phyloP scores from a whole-genome alignment of 202 grass and related monocot genomes.

The Cymbopogon flexuosus region DNA sequence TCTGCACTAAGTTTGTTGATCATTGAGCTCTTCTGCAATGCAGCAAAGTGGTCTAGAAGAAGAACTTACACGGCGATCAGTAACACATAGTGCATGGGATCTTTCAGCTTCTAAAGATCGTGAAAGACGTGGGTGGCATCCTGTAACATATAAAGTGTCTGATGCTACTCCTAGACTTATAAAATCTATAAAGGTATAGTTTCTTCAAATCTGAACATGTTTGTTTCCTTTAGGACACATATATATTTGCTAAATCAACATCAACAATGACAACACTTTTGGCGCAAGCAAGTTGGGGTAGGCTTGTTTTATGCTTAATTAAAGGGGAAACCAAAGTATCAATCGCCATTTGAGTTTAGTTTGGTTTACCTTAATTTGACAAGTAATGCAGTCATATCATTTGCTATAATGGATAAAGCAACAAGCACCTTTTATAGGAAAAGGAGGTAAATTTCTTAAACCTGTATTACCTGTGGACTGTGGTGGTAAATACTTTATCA shows the following conservation, averaged over 20 bases:
- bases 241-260: background rate
- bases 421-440: background rate
- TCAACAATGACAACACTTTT: background rate
- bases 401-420: constrained; percentile 1
- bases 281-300: background rate
- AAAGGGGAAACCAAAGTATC: background rate
- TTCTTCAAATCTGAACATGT: background rate
- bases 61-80: constrained; percentile 77
- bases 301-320: background rate
- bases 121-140: constrained; percentile 90
- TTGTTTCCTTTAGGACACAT: background rate
- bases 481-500: background rate
- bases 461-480: background rate
- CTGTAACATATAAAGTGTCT: constrained; percentile 81
- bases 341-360: background rate
- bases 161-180: constrained; percentile 73
- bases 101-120: constrained; percentile 85
- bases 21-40: constrained; percentile 26
- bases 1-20: constrained; percentile 24
- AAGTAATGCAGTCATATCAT: background rate
- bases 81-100: constrained; percentile 89
- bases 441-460: background rate
- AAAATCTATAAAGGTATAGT: constrained; percentile 64
- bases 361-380: constrained; percentile 4
- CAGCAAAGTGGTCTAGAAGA: constrained; percentile 89